phyloP scores from a whole-genome alignment of 2,329 filamentous ascomycete species.

The Colletotrichum siamense region DNA sequence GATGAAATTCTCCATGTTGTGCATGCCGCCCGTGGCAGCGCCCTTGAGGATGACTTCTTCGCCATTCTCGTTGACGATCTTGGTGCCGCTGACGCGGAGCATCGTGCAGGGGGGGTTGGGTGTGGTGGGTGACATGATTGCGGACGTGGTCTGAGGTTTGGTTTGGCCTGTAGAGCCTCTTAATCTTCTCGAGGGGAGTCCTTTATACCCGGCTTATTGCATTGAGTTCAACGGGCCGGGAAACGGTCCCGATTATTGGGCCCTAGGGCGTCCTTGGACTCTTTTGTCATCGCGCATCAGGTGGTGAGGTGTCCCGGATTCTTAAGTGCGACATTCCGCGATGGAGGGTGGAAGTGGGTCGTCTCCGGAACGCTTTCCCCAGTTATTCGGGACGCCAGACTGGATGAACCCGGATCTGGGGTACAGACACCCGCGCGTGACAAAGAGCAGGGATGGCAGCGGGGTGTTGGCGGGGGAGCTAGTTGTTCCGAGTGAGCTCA shows the following conservation, averaged over 20 bases:
- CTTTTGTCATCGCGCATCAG: background rate
- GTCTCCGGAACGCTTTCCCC: background rate
- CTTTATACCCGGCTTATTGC: constrained; percentile 4
- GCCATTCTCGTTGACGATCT: constrained; percentile 49
- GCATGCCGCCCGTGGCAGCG: constrained; percentile 34
- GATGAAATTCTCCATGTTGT: constrained; percentile 67
- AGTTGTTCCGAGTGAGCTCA: background rate
- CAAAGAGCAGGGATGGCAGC: background rate
- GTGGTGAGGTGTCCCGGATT: background rate
- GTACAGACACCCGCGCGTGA: background rate
- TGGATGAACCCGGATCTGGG: background rate
- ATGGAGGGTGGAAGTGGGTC: background rate
- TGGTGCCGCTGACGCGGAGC: constrained; percentile 33
- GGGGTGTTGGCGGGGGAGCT: background rate
- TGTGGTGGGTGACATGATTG: background rate
- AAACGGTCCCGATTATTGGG: background rate
- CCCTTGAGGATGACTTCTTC: constrained; percentile 50
- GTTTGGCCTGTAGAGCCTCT: background rate
- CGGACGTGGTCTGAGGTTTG: background rate
- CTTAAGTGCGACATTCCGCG: constrained; percentile 16
- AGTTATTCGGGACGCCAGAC: background rate
- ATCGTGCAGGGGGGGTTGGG: constrained; percentile 28
- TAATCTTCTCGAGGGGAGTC: background rate
- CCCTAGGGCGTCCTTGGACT: background rate
- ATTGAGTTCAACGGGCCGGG: background rate